Conservation (phyloP, 352 stramenopile genomes). For the Pseudoperonospora humuli region DNA sequence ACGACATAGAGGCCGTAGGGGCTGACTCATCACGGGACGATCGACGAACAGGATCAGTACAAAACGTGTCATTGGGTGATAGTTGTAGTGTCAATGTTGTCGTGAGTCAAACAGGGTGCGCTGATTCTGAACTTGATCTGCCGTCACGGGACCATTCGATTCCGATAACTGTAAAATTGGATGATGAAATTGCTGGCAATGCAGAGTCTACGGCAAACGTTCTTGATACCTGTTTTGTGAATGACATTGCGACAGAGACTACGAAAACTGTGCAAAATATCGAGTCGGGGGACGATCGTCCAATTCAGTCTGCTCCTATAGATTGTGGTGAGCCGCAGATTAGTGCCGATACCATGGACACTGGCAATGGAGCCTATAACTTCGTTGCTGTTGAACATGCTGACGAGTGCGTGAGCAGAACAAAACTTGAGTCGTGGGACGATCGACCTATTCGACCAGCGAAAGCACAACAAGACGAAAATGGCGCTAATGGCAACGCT, state of each 20-base stretch:
- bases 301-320: neutral
- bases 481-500: neutral
- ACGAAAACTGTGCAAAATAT: neutral
- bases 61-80: neutral
- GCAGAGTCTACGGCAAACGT: neutral
- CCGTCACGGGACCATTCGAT: neutral
- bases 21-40: neutral
- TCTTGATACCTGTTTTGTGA: neutral
- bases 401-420: neutral
- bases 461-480: neutral
- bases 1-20: neutral
- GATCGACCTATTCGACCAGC: constrained; percentile 2
- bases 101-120: neutral
- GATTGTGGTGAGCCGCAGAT: neutral
- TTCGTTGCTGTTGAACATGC: neutral
- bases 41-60: neutral
- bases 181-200: neutral
- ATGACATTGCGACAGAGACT: neutral
- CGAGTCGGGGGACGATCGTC: neutral
- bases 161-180: neutral
- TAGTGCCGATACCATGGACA: neutral
- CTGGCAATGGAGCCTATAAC: neutral
- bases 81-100: neutral
- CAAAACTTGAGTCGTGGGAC: neutral
- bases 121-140: neutral